These are phyloP conservation scores for Marasmius tenuissimus DNA, from an alignment of 1,284 basidiomycete genomes.

Conservation along the genomic window DNA sequence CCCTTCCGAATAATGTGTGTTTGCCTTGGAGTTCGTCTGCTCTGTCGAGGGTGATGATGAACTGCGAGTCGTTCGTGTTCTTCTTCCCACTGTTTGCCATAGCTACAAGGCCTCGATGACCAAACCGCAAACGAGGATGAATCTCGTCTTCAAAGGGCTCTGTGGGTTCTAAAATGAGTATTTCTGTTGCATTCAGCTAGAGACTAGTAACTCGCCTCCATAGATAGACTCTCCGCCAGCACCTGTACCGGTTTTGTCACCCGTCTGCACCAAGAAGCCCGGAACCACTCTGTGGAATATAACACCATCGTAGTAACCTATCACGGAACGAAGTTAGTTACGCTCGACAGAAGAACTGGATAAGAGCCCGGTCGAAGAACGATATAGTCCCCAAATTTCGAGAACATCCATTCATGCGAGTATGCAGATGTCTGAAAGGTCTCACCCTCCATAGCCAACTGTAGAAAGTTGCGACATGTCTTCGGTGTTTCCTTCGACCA, in stretches of 20 bases:
- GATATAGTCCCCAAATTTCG: not conserved
- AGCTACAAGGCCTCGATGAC: conserved; percentile 86
- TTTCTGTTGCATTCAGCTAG: not conserved
- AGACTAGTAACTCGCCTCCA: conserved; percentile 58
- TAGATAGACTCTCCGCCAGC: conserved; percentile 90
- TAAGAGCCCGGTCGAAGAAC: not conserved
- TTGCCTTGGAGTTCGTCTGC: conserved; percentile 89
- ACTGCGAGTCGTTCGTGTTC: conserved; percentile 86
- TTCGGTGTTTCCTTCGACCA: conserved; percentile 97
- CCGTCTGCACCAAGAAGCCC: conserved; percentile 90
- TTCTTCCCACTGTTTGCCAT: conserved; percentile 92
- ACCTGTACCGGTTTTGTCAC: conserved; percentile 93
- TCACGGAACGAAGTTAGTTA: conserved; percentile 8
- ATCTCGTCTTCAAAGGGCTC: conserved; percentile 93
- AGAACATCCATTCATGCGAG: not conserved
- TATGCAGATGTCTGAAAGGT: conserved; percentile 11
- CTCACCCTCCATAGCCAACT: conserved; percentile 84
- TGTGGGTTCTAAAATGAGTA: conserved; percentile 22
- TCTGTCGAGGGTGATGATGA: conserved; percentile 91
- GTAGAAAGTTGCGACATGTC: conserved; percentile 91
- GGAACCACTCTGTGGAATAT: conserved; percentile 91
- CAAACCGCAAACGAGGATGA: conserved; percentile 85
- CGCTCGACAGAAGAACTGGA: not conserved
- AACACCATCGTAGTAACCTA: conserved; percentile 94
- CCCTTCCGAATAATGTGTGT: conserved; percentile 84